Percentiles rank a stretch among this genome's conserved stretches.
phyloP scores from a whole-genome alignment of 2,329 filamentous ascomycete species.

The Podosphaera xanthii region DNA sequence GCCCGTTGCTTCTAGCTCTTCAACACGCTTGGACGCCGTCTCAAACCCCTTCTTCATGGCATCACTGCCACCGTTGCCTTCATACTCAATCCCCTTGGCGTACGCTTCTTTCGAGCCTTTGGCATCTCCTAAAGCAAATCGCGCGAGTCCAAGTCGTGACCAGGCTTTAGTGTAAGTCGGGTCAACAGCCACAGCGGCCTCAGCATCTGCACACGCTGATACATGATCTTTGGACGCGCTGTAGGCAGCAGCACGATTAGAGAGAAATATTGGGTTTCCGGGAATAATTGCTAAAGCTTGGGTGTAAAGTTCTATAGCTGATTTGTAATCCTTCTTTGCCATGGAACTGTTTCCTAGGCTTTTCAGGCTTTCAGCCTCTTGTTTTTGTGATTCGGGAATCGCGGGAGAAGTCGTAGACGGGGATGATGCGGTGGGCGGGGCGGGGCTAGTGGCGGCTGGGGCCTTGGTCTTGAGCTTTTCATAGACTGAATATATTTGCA shows the following conservation, averaged over 20 bases:
- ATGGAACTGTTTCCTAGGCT: conserved; percentile 82
- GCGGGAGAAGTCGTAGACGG: conserved; percentile 6
- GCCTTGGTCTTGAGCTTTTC: conserved; percentile 46
- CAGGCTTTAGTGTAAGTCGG: conserved; percentile 93
- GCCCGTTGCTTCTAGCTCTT: conserved; percentile 43
- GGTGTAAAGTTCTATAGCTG: conserved; percentile 71
- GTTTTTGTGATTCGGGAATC: conserved; percentile 31
- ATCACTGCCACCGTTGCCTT: conserved; percentile 83
- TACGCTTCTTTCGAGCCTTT: conserved; percentile 91
- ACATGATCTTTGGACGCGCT: conserved; percentile 67
- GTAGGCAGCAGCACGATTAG: conserved; percentile 88
- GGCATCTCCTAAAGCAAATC: conserved; percentile 77
- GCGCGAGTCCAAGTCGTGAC: conserved; percentile 76
- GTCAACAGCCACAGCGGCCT: conserved; percentile 70
- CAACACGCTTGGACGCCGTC: conserved; percentile 71
- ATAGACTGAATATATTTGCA: conserved; percentile 85
- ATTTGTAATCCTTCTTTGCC: conserved; percentile 72
- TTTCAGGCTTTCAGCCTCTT: conserved; percentile 74
- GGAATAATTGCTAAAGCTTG: conserved; percentile 64
- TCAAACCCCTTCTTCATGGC: conserved; percentile 95
- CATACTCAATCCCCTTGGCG: conserved; percentile 72
- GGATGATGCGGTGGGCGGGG: conserved; percentile 18
- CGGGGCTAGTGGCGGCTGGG: conserved; percentile 21
- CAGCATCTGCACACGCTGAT: conserved; percentile 66
- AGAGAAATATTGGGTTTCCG: conserved; percentile 85